Base-by-base conservation (phyloP, 1,284 basidiomycete species). In the Malassezia globosa region DNA sequence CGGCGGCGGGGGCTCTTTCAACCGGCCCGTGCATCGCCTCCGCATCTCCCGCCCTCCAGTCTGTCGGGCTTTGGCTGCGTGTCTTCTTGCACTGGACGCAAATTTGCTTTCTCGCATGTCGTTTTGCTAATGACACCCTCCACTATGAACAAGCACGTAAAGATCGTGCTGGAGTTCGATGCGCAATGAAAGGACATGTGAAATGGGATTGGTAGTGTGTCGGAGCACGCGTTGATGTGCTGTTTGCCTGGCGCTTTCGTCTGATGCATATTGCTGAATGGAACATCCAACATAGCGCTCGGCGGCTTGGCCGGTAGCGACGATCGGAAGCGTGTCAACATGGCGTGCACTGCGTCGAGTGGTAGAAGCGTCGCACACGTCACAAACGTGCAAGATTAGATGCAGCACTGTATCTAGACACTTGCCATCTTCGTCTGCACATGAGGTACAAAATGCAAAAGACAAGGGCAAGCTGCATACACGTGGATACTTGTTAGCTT, bases 351-450 rank as follows among this genome's bases (percentile, higher is more conserved):
- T 23, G 7, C 42, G 42, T 29, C 23, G 42, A 14, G 35, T 26
- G 42, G 26, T 18, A 6, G 42, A 35, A 14, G 35, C 42, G 18
- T 44, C 35, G 19, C 24, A 16, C 5, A 26, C 26, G 19, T 44
- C 42, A 26, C 42, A 37, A 13, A 44, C 23, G 8, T 36, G n/a
- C 13, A 44, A 25, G 5, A 29, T 7, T 4, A 44, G 24, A 7
- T 34, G 22, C 13, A 44, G 23, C 34, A 21, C 25, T 2, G 21
- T n/a, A 2, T 14, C 6, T 5, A 44, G 24, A 7, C 22, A 24
- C 22, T 22, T 16, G 23, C 42, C 42, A 2, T 44, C 34, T 29
- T 44, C 42, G 42, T 44, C 42, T 3, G 33, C 35, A 16, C 42
- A 44, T 19, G 31, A 24, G 34, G 33, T 23, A 18, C 42, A 44